phyloP scores from a whole-genome alignment of 2,329 filamentous ascomycete genomes.

The Penicillium concentricum region DNA sequence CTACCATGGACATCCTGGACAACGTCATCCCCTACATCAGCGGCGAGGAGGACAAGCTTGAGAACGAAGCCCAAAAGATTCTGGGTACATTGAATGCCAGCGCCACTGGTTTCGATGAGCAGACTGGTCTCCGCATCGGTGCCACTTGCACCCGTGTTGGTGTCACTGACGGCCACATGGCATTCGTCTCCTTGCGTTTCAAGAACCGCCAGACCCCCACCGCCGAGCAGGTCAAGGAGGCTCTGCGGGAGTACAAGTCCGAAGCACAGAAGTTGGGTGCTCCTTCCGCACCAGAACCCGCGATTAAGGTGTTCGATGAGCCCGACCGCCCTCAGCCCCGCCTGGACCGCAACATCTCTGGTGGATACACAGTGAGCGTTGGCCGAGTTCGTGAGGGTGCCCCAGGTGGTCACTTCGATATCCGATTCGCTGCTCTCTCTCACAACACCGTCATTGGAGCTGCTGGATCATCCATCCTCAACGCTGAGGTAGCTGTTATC shows the following conservation, averaged over 20 bases:
- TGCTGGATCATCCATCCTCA: slow-evolving; percentile 92
- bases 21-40: slow-evolving; percentile 93
- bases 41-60: slow-evolving; percentile 94
- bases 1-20: slow-evolving; percentile 92
- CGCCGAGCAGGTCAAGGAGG: slow-evolving; percentile 73
- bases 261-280: slow-evolving; percentile 83
- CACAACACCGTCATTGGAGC: slow-evolving; percentile 93
- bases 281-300: slow-evolving; percentile 75
- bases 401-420: slow-evolving; percentile 78
- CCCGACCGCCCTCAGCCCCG: slow-evolving; percentile 86
- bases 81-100: slow-evolving; percentile 72
- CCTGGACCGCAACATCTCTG: slow-evolving; percentile 79
- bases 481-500: slow-evolving; percentile 86
- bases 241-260: slow-evolving; percentile 74
- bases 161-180: slow-evolving; percentile 93
- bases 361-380: slow-evolving; percentile 87
- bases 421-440: slow-evolving; percentile 91
- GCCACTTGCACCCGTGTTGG: slow-evolving; percentile 91
- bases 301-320: slow-evolving; percentile 88
- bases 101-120: slow-evolving; percentile 72
- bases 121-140: slow-evolving; percentile 70
- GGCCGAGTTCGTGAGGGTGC: slow-evolving; percentile 83
- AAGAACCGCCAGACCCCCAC: slow-evolving; percentile 70
- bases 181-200: slow-evolving; percentile 88
- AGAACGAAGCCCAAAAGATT: slow-evolving; percentile 94